Conservation (phyloP, 345 rosid genomes). For the Physaria fendleri region DNA sequence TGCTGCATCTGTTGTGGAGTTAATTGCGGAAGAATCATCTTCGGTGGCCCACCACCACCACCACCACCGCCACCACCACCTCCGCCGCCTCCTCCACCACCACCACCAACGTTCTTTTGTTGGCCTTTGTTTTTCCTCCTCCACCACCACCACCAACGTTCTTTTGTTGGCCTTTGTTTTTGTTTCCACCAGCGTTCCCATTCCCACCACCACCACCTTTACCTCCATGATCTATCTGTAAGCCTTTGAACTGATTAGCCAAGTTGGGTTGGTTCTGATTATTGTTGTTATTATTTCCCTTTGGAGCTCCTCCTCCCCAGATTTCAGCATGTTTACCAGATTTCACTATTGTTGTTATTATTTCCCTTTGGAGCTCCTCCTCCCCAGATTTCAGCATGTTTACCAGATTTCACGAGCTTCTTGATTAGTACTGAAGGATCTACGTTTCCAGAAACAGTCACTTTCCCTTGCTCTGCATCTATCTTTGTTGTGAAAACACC, state of each 20-base stretch:
- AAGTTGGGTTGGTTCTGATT: slow-evolving; percentile 43
- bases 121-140: slow-evolving; percentile 41
- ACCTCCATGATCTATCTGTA: slow-evolving; percentile 62
- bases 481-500: slow-evolving; percentile 72
- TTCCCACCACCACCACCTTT: slow-evolving; percentile 44
- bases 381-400: slow-evolving; percentile 88
- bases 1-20: slow-evolving; percentile 46
- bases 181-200: slow-evolving; percentile 22
- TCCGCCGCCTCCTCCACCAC: background rate
- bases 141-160: slow-evolving; percentile 12
- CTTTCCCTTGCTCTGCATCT: slow-evolving; percentile 84
- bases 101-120: slow-evolving; percentile 31
- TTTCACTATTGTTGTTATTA: slow-evolving; percentile 57
- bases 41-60: slow-evolving; percentile 18
- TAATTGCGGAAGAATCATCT: slow-evolving; percentile 29
- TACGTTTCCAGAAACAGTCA: slow-evolving; percentile 71
- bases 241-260: slow-evolving; percentile 61
- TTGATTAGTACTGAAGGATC: slow-evolving; percentile 64
- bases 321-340: slow-evolving; percentile 90
- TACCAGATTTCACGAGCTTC: slow-evolving; percentile 86
- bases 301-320: slow-evolving; percentile 67
- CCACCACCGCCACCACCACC: background rate
- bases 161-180: slow-evolving; percentile 49
- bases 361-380: slow-evolving; percentile 59
- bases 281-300: slow-evolving; percentile 38